These are phyloP conservation scores for Cutaneotrichosporon cutaneum DNA, from an alignment of 1,284 basidiomycete species.

Conservation along the genomic window DNA sequence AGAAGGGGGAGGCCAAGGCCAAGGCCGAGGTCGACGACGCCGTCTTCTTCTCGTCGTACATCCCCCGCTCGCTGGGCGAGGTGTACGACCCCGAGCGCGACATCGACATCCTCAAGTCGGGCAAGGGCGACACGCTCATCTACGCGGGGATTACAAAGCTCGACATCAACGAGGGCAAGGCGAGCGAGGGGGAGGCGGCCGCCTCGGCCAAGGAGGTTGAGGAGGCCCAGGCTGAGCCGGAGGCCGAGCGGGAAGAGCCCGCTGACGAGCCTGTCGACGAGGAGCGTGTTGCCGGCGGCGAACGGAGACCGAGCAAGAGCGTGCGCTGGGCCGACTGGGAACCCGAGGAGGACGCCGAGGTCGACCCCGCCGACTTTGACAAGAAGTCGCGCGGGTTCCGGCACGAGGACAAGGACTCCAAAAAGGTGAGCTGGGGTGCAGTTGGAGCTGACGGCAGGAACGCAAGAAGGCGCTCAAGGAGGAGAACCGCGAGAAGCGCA, in stretches of 20 bases:
- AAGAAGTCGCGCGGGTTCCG: slow-evolving; percentile 74
- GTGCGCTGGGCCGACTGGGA: slow-evolving; percentile 33
- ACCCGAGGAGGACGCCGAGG: slow-evolving; percentile 50
- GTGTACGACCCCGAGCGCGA: slow-evolving; percentile 91
- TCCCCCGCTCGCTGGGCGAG: slow-evolving; percentile 86
- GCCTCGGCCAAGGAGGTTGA: background rate
- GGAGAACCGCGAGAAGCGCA: slow-evolving; percentile 80
- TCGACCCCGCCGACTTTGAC: slow-evolving; percentile 55
- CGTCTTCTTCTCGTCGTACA: slow-evolving; percentile 84
- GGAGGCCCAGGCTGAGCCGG: slow-evolving; percentile 6
- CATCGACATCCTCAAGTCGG: slow-evolving; percentile 67
- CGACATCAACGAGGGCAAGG: slow-evolving; percentile 50
- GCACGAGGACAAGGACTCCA: slow-evolving; percentile 85
- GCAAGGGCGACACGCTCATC: slow-evolving; percentile 71
- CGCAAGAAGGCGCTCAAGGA: slow-evolving; percentile 85
- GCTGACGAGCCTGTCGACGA: slow-evolving; percentile 17
- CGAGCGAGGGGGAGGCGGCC: slow-evolving; percentile 13
- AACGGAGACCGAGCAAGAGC: slow-evolving; percentile 16
- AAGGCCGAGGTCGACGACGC: slow-evolving; percentile 66
- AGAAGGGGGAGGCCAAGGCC: slow-evolving; percentile 10
- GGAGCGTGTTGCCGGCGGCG: background rate
- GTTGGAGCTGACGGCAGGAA: slow-evolving; percentile 59
- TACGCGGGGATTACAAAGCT: slow-evolving; percentile 82
- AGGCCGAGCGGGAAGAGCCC: slow-evolving; percentile 4
- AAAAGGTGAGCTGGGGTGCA: slow-evolving; percentile 63